Evolutionary conservation across 2,329 filamentous ascomycete genomes (phyloP), one percentile per base, ranked within the genome.

Genomic region (Plectosphaerella plurivora): DNA sequence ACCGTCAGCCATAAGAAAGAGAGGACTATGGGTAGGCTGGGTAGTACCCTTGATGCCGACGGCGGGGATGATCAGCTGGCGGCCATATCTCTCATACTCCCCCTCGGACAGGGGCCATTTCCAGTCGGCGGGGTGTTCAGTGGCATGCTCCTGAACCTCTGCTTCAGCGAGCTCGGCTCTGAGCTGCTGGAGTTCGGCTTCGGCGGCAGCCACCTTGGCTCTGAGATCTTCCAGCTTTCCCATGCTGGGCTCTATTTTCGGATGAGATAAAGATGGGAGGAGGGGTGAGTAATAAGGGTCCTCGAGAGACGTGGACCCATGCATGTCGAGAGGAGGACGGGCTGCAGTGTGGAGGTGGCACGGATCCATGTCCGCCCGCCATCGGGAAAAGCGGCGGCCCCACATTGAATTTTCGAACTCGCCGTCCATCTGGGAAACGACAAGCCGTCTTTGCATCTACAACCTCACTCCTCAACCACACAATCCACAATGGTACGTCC

Each of bases 31-130:
- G n/a, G n/a, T n/a, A n/a, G n/a, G n/a, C n/a, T n/a, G n/a, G n/a
- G n/a, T n/a, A n/a, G n/a, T n/a, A 88, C 88, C 90, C 67, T 84
- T 76, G 1, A 96, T 74, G 0, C 92, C 91, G 55, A 97, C 77
- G 53, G 87, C 82, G 0, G 91, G 88, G 55, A 97, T 83, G 58
- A 97, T 92, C 74, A 97, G 86, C 71, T 97, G 93, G 39, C 93
- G 79, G 8, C 90, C 91, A 72, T 97, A 97, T 55, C 92, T 81
- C 58, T 83, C 83, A 67, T 96, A 96, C 61, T 97, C 91, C 5
- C 87, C 81, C 15, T 76, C 72, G 4, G 72, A 68, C 3, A 96
- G 74, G 0, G 89, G 89, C 87, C 89, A 93, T 57, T 73, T 81
- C 71, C 72, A 74, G 1, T 46, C 48, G 50, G 42, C 16, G n/a